A percentile compares a stretch with the other conserved stretches of the same genome.
These are phyloP conservation scores for Pleurotus cornucopiae DNA, from an alignment of 768 basidiomycete genomes.

Conservation along the genomic window DNA sequence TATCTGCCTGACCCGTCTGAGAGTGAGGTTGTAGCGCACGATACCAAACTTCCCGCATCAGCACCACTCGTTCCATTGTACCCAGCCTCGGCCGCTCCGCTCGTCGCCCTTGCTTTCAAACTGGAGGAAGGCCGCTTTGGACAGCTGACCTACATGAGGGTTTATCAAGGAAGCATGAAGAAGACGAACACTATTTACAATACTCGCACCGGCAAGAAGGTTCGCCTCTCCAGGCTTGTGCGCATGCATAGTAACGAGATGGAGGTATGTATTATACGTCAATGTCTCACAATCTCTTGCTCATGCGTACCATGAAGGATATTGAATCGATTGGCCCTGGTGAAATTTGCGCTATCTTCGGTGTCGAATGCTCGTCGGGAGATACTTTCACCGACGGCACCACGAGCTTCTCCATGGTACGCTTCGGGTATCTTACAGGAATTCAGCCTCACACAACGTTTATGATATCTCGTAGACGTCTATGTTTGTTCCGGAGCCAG, in stretches of 20 bases:
- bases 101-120: slow-evolving; percentile 97
- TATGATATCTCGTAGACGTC: slow-evolving; percentile 60
- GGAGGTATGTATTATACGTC: slow-evolving; percentile 61
- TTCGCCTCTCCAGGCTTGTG: slow-evolving; percentile 94
- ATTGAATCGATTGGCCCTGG: slow-evolving; percentile 92
- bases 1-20: slow-evolving; percentile 92
- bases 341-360: slow-evolving; percentile 99
- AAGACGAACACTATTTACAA: slow-evolving; percentile 85
- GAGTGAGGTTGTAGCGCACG: slow-evolving; percentile 73
- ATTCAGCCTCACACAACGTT: not conserved
- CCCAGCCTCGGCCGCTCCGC: slow-evolving; percentile 81
- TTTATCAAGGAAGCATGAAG: slow-evolving; percentile 93
- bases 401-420: slow-evolving; percentile 88
- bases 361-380: slow-evolving; percentile 95
- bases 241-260: slow-evolving; percentile 99
- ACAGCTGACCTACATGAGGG: slow-evolving; percentile 96
- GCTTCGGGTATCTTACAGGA: slow-evolving; percentile 13
- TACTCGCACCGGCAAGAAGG: slow-evolving; percentile 91
- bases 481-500: slow-evolving; percentile 98
- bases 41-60: slow-evolving; percentile 60
- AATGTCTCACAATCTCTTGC: not conserved
- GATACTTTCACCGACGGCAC: slow-evolving; percentile 96
- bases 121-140: slow-evolving; percentile 97
- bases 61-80: slow-evolving; percentile 71
- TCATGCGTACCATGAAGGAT: slow-evolving; percentile 47